Conservation (phyloP, 495 filamentous ascomycete species). For the Chaetomidium leptoderma region DNA sequence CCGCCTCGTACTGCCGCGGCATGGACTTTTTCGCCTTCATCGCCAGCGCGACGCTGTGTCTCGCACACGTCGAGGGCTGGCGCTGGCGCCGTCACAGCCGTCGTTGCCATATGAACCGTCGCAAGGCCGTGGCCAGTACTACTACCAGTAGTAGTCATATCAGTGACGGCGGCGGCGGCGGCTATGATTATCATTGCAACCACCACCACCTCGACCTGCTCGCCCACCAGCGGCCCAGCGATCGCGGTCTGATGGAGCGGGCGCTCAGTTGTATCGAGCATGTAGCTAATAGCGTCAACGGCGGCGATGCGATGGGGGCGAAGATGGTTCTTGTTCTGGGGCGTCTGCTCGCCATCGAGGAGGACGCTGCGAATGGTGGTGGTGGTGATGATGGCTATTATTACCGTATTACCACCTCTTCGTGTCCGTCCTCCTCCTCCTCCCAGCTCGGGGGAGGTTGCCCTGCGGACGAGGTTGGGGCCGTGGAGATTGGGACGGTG, state of each 20-base stretch:
- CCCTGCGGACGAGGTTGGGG: background rate
- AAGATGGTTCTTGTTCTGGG: constrained; percentile 15
- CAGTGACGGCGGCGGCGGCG: background rate
- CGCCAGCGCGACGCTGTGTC: constrained; percentile 32
- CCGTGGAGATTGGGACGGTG: background rate
- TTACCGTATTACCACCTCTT: background rate
- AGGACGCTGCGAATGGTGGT: constrained; percentile 11
- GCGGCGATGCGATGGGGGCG: background rate
- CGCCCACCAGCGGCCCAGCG: constrained; percentile 38
- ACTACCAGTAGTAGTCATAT: background rate
- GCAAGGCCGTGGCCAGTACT: background rate
- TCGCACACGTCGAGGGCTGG: constrained; percentile 32
- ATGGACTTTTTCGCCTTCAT: constrained; percentile 41
- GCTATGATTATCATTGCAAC: background rate
- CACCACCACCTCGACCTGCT: constrained; percentile 28
- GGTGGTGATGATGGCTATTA: too few relatives aligned
- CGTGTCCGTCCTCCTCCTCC: background rate
- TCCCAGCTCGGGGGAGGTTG: background rate
- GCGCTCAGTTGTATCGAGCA: constrained; percentile 36
- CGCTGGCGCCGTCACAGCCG: constrained; percentile 8
- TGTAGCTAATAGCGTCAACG: background rate
- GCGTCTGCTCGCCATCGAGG: constrained; percentile 28
- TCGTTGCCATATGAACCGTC: constrained; percentile 6
- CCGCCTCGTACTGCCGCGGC: constrained; percentile 32
- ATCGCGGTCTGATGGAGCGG: constrained; percentile 45